Base-by-base conservation (phyloP, 768 basidiomycete species). In the Floccularia luteovirens region DNA sequence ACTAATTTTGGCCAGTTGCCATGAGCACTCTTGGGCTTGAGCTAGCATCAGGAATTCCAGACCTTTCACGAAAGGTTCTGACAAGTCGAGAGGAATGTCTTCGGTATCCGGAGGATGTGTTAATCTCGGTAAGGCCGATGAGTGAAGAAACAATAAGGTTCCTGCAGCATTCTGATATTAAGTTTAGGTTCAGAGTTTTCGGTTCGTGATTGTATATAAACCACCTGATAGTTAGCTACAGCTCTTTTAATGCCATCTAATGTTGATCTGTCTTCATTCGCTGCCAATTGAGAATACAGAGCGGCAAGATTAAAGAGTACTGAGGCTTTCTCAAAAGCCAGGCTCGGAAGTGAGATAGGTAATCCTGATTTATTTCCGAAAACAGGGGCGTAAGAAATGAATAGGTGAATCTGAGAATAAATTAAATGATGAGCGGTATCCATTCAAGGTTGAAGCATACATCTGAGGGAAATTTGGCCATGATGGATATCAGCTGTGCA, bases 1-100 rank as follows among this genome's bases (percentile, higher is more conserved):
- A 90, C 91, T 87, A 43, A 88, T 61, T 53, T 84, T 82, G 12
- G 92, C 92, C 48, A 84, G 75, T 55, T 94, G 92, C 93, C 93
- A 98, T 30, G 81, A 90, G 54, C 90, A 94, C 62, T 99, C 96
- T 49, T 98, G 94, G 1, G 92, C 93, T 59, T 97, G 90, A 0
- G 91, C 91, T 3, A 93, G 71, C 77, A 90, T 83, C 41, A 97
- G 71, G 47, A 61, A 74, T 53, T 88, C 78, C 31, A 96, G 54
- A 20, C 77, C 69, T 34, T 65, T 67, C 17, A 88, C 51, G 48
- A 84, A 81, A 0, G 74, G 53, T 19, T 63, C 60, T 0, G 81
- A 72, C 20, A 96, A 69, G 55, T 97, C 94, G 12, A 68, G 48
- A 0, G 82, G 77, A 1, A 57, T 52, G n/a, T 77, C 68, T 25